These are phyloP conservation scores for Albophoma yamanashiensis DNA, from an alignment of 2,329 filamentous ascomycete genomes.

Conservation along the genomic window DNA sequence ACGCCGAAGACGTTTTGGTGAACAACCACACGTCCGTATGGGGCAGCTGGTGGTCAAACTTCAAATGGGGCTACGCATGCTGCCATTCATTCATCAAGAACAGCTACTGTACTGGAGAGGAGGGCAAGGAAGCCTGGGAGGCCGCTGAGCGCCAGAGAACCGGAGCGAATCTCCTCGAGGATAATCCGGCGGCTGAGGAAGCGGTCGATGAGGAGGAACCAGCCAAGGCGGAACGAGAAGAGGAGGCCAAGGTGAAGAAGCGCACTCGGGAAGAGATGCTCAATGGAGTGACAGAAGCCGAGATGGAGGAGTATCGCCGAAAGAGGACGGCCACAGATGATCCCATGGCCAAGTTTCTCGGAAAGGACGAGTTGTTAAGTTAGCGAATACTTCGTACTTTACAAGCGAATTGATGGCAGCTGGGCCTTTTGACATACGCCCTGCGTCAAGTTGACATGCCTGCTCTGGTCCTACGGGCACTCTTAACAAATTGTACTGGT, in stretches of 20 bases:
- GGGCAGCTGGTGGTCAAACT: slow-evolving; percentile 96
- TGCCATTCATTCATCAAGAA: slow-evolving; percentile 93
- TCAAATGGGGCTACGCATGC: slow-evolving; percentile 92
- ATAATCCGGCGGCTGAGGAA: slow-evolving; percentile 15
- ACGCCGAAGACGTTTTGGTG: slow-evolving; percentile 73
- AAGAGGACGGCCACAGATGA: slow-evolving; percentile 66
- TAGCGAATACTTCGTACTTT: slow-evolving; percentile 10
- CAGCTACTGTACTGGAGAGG: slow-evolving; percentile 92
- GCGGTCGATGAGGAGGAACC: slow-evolving; percentile 13
- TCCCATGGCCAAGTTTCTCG: slow-evolving; percentile 76
- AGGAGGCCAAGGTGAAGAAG: slow-evolving; percentile 42
- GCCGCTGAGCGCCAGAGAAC: slow-evolving; percentile 55
- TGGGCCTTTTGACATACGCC: not conserved
- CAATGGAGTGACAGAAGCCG: slow-evolving; percentile 66
- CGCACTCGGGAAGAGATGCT: slow-evolving; percentile 71
- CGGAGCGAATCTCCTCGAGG: slow-evolving; percentile 30
- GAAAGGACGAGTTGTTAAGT: slow-evolving; percentile 55
- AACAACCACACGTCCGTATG: slow-evolving; percentile 91
- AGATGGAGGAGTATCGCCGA: slow-evolving; percentile 75
- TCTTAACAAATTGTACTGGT: not conserved
- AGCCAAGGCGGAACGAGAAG: slow-evolving; percentile 20
- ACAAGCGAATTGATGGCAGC: not conserved
- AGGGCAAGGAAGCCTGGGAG: slow-evolving; percentile 71
- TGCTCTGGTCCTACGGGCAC: not conserved
- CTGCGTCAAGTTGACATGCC: not conserved